phyloP scores from a whole-genome alignment of 495 filamentous ascomycete genomes.

The Pyrenula massariospora region DNA sequence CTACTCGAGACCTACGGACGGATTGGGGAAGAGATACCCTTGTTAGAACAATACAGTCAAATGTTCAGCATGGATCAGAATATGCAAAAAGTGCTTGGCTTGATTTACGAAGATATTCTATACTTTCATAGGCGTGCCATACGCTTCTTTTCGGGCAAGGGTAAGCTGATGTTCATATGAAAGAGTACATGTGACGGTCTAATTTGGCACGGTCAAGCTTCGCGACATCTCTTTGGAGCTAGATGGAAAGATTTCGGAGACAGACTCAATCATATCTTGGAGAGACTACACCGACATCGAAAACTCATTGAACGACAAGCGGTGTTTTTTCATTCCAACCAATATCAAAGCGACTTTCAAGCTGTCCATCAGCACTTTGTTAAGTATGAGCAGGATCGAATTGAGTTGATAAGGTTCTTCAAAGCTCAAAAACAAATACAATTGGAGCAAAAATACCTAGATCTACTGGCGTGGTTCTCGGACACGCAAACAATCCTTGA shows the following conservation, averaged over 20 bases:
- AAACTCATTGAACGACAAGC: conserved; percentile 10
- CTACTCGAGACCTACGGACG: conserved; percentile 16
- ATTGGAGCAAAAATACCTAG: conserved; percentile 8
- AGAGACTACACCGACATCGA: conserved; percentile 10
- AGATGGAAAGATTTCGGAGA: conserved; percentile 28
- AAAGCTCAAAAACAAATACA: conserved; percentile 6
- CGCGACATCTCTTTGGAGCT: conserved; percentile 14
- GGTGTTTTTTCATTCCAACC: conserved; percentile 2
- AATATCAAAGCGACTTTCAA: conserved; percentile 6
- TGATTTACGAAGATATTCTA: conserved; percentile 17
- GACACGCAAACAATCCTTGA: conserved; percentile 11
- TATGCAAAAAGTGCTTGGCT: conserved; percentile 12
- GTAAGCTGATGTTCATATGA: conserved; percentile 1
- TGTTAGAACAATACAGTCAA: conserved; percentile 4
- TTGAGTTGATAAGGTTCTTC: conserved; percentile 1
- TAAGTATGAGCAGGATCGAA: conserved; percentile 3
- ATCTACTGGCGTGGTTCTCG: conserved; percentile 21
- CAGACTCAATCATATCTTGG: conserved; percentile 11
- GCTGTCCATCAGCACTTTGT: conserved; percentile 1
- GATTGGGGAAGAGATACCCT: conserved; percentile 17
- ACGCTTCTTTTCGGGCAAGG: conserved; percentile 12
- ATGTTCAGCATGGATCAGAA: conserved; percentile 6
- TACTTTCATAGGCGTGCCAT: conserved; percentile 15
- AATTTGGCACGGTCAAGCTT: conserved; percentile 5
- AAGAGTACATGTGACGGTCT: background rate